Percentiles rank a stretch among this genome's conserved stretches.
Conservation (phyloP, 345 rosid genomes). For the Eucalyptus regnans region DNA sequence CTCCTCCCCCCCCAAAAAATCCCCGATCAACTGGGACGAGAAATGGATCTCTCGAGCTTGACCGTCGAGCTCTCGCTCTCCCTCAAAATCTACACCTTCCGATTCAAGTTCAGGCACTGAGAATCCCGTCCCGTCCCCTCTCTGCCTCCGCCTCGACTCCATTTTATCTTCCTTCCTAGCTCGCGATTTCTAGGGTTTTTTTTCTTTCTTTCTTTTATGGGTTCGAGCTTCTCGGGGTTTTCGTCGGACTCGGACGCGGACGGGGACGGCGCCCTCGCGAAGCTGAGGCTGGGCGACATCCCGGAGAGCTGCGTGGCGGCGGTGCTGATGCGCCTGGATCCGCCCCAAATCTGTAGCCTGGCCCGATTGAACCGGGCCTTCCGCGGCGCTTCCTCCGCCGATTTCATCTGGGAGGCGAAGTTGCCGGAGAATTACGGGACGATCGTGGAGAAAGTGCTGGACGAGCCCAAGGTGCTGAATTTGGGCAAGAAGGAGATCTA, state of each 20-base stretch:
- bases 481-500: constrained; percentile 32
- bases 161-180: not conserved
- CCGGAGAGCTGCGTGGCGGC: constrained; percentile 60
- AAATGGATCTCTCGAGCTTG: not conserved
- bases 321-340: constrained; percentile 33
- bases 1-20: not conserved
- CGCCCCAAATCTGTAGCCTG: constrained; percentile 43
- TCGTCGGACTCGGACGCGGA: not conserved
- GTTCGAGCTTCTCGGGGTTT: constrained; percentile 28
- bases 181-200: not conserved
- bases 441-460: constrained; percentile 26
- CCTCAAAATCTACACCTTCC: constrained; percentile 1
- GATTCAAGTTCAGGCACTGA: constrained; percentile 11
- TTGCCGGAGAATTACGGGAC: constrained; percentile 31
- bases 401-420: constrained; percentile 58
- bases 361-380: constrained; percentile 40
- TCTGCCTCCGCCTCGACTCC: not conserved
- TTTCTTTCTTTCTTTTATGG: constrained; percentile 1
- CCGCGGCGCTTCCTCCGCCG: constrained; percentile 45
- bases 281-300: constrained; percentile 31
- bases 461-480: constrained; percentile 11
- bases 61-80: not conserved
- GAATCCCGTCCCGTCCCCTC: not conserved
- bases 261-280: constrained; percentile 4
- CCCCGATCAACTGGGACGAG: not conserved